Base-by-base conservation (phyloP, 2,329 filamentous ascomycete species). In the Huntiella abstrusa region DNA sequence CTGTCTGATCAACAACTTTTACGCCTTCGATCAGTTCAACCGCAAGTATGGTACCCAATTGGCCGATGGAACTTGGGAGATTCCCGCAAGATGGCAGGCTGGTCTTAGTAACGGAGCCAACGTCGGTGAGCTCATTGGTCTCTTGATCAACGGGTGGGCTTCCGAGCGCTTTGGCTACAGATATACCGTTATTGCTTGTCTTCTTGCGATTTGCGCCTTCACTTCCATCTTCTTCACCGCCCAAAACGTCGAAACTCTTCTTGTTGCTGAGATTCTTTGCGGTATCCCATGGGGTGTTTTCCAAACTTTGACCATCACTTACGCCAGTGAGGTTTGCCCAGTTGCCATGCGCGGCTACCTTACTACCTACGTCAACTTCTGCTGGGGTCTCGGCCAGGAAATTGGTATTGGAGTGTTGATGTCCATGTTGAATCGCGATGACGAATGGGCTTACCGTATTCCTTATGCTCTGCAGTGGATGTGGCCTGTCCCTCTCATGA, bases 1-100 rank as follows among this genome's bases (percentile, higher is more conserved):
- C 49, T 78, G 75, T 55, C 66, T 92, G 45, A 75, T 91, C 55
- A 84, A 80, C 65, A 87, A 87, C 61, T 85, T 91, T 57, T 87
- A 71, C 51, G 71, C 69, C 35, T 71, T 73, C 47, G 64, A 66
- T 4, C 67, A 71, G 53, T 77, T 76, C 59, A 72, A 71, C 53
- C 58, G 58, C 52, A 75, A 75, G 56, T 76, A 74, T 53, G 73
- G 73, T 48, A 62, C 66, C 40, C 62, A 60, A 47, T 58, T 64
- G 15, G 51, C 58, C 5, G 59, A 66, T 40, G 69, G 65, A 47
- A 59, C 56, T 3, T 75, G 69, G 53, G 64, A 75, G 53, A 65
- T 80, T n/a, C 64, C 74, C 2, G 71, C 74, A 1, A 58, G 64
- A 2, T 79, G 75, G 75, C 75, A 79, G 56, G 68, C 74, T 4